Evolutionary conservation across 2,329 filamentous ascomycete species (phyloP), one percentile per base, ranked within the genome.

Genomic region (Neocatenulostroma microsporum): DNA sequence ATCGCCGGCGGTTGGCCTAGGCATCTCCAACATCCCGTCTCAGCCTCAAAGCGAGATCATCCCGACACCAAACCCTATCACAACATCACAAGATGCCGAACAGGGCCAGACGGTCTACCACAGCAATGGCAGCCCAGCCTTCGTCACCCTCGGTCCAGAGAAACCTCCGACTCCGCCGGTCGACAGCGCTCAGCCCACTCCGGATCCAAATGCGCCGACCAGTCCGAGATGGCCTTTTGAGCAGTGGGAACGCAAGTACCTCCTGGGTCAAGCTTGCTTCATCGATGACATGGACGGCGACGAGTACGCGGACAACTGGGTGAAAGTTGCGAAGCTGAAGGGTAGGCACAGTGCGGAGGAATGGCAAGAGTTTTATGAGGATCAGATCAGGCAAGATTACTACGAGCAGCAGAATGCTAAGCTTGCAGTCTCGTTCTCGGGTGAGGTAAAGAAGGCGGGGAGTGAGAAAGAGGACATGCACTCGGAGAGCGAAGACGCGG

Each of bases 361-460:
- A 24, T 55, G 47, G 40, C 20, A 38, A 14, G 15, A 32, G 20
- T 53, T 51, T 41, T 55, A 50, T 25, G 44, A 51, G 15, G 39
- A 47, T 12, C 18, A 21, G 5, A 41, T 53, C 25, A 39, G 45
- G 12, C 51, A 47, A 5, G 37, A 29, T 2, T 52, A 43, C 23
- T 28, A 44, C 11, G 21, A 40, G 38, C 40, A 40, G 31, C 33
- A 34, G 30, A 32, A 32, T 17, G 34, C 32, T 18, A 37, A 23
- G 31, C 21, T 33, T 20, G 19, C 18, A 14, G 34, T 33, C 21
- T 30, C 2, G 15, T 5, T 27, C 1, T 25, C 21, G 12, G 9
- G n/a, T 17, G 13, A 19, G 11, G 3, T 12, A 15, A 20, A 4
- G 12, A 23, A 26, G 17, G 8, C 5, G 31, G 28, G 20, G n/a